Conservation (phyloP, 2,329 filamentous ascomycete species). For the Emericellopsis atlantica region DNA sequence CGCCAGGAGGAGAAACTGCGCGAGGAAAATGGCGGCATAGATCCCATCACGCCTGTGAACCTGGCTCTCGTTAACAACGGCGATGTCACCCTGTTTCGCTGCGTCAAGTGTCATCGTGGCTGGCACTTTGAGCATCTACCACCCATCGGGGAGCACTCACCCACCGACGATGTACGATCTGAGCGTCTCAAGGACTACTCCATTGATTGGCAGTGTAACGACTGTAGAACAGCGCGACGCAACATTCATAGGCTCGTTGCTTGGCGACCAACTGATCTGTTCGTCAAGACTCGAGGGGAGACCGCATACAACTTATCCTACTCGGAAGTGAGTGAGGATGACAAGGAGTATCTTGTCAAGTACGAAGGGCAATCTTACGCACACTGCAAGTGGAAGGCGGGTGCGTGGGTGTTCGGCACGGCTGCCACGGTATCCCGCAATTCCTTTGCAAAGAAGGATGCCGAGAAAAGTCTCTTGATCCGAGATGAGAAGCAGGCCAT, state of each 20-base stretch:
- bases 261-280: constrained; percentile 54
- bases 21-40: constrained; percentile 63
- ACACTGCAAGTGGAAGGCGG: constrained; percentile 76
- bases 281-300: background rate
- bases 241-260: constrained; percentile 74
- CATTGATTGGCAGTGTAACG: constrained; percentile 64
- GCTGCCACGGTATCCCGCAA: constrained; percentile 51
- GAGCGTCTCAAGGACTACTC: constrained; percentile 62
- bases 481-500: constrained; percentile 68
- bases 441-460: constrained; percentile 62
- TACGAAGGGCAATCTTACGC: constrained; percentile 75
- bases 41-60: constrained; percentile 59
- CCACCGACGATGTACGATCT: constrained; percentile 17
- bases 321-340: constrained; percentile 42
- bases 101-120: constrained; percentile 58
- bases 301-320: constrained; percentile 4
- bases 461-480: constrained; percentile 43
- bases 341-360: constrained; percentile 88
- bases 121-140: constrained; percentile 82
- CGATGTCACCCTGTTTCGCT: constrained; percentile 72
- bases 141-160: constrained; percentile 17
- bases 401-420: constrained; percentile 75
- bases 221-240: constrained; percentile 51
- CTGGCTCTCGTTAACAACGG: constrained; percentile 58
- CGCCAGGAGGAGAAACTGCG: constrained; percentile 76